Base-by-base conservation (phyloP, 495 filamentous ascomycete genomes). In the Neurospora intermedia region DNA sequence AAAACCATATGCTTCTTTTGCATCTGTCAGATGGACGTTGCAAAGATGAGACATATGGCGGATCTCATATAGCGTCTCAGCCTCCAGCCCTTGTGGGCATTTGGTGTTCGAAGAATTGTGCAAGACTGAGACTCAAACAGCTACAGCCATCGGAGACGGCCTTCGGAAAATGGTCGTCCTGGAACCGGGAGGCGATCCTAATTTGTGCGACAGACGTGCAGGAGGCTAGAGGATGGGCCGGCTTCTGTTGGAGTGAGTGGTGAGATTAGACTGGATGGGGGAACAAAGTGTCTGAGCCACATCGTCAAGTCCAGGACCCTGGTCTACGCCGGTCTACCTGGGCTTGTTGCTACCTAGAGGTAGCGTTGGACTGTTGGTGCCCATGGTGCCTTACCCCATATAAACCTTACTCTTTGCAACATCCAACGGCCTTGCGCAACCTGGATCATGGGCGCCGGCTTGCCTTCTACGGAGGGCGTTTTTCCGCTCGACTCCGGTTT, bases 211-310 rank as follows among this genome's bases (percentile, higher is more conserved):
- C 72, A 73, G 41, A 73, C 69, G 40, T 20, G 74, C 71, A 74
- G 72, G n/a, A 74, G 42, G 69, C 71, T 74, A 76, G 69, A 69
- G 71, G 70, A 76, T 59, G 62, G 72, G 54, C 54, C 15, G 27
- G 27, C 54, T 66, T 66, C 54, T 66, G 54, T 66, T 66, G 54
- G 54, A 62, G 54, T 3, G 54, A 62, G 23, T 59, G 48, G 54
- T 62, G 54, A 66, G 27, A 62, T 31, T 31, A 3, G 13, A 62
- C 54, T 15, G 48, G 48, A 59, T 27, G 48, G 20, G 54, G 23
- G 54, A 59, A 62, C 54, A 31, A 59, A 59, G 54, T 62, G 54
- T 62, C 54, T 27, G 54, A 66, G 54, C 54, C 54, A 66, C 54
- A 66, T 66, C 54, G 27, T 66, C 54, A 66, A 38, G 54, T 66